Conservation (phyloP, 257 asterid species). For the Cordia subcordata region DNA sequence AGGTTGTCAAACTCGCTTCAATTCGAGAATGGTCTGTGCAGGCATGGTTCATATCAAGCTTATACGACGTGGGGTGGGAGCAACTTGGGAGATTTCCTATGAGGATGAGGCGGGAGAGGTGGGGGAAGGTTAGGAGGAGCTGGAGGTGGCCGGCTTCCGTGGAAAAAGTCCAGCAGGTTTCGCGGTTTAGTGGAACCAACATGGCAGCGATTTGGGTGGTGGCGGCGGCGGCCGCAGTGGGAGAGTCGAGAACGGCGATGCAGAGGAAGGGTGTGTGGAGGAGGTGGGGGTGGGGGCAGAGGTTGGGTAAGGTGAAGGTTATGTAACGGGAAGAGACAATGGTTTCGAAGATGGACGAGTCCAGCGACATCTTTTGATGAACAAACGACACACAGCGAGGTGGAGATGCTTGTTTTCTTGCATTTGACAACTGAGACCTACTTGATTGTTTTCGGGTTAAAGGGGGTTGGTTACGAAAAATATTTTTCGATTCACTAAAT, state of each 20-base stretch:
- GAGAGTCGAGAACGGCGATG: conserved; percentile 70
- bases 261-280: conserved; percentile 40
- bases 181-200: conserved; percentile 75
- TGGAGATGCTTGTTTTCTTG: too few species aligned
- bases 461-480: too few species aligned
- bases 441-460: too few species aligned
- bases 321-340: conserved; percentile 66
- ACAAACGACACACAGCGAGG: too few species aligned
- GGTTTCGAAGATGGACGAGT: conserved; percentile 46
- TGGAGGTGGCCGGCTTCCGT: conserved; percentile 80
- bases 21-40: conserved; percentile 10
- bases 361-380: conserved; percentile 31
- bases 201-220: conserved; percentile 44
- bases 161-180: conserved; percentile 81
- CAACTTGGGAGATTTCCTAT: conserved; percentile 31
- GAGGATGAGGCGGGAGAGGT: conserved; percentile 67
- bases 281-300: conserved; percentile 19
- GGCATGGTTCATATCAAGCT: conserved; percentile 8
- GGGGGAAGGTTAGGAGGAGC: conserved; percentile 57
- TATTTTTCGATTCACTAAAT: too few species aligned
- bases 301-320: conserved; percentile 57
- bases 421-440: too few species aligned
- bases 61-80: conserved; percentile 28
- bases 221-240: conserved; percentile 24
- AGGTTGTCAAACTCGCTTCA: conserved; percentile 30